Percentiles rank a stretch among this genome's conserved stretches.
Evolutionary conservation across 1,139 yeast species (phyloP).

Genomic region (Taphrina communis): DNA sequence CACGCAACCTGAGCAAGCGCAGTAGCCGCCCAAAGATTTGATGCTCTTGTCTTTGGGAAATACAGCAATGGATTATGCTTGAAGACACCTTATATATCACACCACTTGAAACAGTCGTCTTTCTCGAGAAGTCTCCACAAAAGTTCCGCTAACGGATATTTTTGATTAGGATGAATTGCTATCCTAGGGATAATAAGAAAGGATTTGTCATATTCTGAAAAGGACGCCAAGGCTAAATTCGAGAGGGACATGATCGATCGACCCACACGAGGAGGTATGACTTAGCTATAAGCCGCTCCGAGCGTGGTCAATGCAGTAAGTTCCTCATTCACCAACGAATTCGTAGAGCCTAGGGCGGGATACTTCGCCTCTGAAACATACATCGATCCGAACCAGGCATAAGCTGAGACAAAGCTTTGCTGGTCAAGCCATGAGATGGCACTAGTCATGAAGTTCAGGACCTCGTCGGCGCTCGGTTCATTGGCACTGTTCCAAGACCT

Average conservation of each 20-base stretch:
- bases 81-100: no score
- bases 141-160: no score
- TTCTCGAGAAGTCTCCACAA: no score
- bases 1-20: slow-evolving; percentile 27
- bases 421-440: slow-evolving; percentile 40
- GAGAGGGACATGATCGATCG: not conserved
- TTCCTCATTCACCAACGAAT: slow-evolving; percentile 23
- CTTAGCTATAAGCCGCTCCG: slow-evolving; percentile 17
- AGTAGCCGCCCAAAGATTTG: slow-evolving; percentile 15
- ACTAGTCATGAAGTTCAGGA: slow-evolving; percentile 27
- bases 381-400: slow-evolving; percentile 41
- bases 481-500: slow-evolving; percentile 30
- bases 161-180: not conserved
- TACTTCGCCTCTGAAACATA: slow-evolving; percentile 34
- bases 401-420: slow-evolving; percentile 33
- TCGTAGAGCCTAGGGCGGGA: slow-evolving; percentile 33
- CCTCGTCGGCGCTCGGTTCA: slow-evolving; percentile 24
- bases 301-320: slow-evolving; percentile 22
- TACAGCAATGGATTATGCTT: no score
- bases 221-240: slow-evolving; percentile 15
- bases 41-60: not conserved
- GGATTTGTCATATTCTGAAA: not conserved
- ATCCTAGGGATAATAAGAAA: slow-evolving; percentile 27
- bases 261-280: not conserved
- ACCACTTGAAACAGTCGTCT: no score